Evolutionary conservation across 768 basidiomycete genomes (phyloP).

Genomic region (Lactarius indigo): DNA sequence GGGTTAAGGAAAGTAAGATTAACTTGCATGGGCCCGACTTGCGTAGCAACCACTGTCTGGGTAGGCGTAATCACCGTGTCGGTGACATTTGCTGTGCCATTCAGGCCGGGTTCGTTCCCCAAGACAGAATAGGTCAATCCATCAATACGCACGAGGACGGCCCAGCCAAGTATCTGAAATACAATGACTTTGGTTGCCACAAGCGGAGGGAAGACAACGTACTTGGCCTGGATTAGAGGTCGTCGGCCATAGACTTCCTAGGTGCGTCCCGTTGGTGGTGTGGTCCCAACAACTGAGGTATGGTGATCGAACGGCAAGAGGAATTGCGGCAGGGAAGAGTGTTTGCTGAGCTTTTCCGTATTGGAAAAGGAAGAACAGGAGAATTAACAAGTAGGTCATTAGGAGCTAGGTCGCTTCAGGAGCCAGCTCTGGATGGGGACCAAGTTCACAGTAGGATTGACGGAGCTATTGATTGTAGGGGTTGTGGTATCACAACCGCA

Average conservation of each 20-base stretch:
- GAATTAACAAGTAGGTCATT: neutral
- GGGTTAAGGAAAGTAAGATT: conserved; percentile 40
- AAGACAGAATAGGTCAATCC: conserved; percentile 25
- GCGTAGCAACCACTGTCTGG: conserved; percentile 32
- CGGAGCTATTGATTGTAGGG: too few species aligned
- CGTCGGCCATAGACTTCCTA: conserved; percentile 24
- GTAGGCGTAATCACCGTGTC: conserved; percentile 36
- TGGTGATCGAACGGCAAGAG: conserved; percentile 31
- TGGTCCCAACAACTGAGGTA: conserved; percentile 28
- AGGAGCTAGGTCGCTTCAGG: neutral
- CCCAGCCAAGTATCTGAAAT: conserved; percentile 20
- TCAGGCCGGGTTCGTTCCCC: conserved; percentile 11
- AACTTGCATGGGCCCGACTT: conserved; percentile 37
- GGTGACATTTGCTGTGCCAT: conserved; percentile 24
- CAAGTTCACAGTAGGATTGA: too few species aligned
- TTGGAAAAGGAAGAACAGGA: neutral
- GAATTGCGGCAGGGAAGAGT: conserved; percentile 27
- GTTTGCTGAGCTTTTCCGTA: conserved; percentile 13
- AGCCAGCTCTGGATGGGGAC: too few species aligned
- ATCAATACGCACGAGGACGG: conserved; percentile 18
- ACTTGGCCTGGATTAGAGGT: conserved; percentile 5
- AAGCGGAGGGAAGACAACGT: neutral
- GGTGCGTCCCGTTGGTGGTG: neutral
- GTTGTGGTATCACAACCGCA: too few species aligned
- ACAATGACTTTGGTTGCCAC: neutral